These are phyloP conservation scores for Entomortierella parvispora DNA, from an alignment of 192 early-diverging fungal genomes.

Conservation along the genomic window DNA sequence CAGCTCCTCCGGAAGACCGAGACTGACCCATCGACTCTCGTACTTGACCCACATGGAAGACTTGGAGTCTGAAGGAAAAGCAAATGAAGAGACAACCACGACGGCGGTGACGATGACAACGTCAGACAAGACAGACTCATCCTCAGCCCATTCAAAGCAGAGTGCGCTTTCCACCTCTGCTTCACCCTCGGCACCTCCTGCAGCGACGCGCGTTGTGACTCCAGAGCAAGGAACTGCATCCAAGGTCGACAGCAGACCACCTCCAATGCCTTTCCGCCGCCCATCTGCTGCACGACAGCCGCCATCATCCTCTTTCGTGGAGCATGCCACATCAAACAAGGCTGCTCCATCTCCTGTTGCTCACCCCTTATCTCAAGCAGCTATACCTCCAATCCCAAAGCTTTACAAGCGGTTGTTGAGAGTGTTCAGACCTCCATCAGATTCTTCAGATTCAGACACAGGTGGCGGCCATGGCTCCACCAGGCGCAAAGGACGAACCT, in stretches of 20 bases:
- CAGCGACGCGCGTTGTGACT: too few relatives aligned
- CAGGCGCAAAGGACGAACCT: too few relatives aligned
- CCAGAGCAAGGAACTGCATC: too few relatives aligned
- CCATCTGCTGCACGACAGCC: too few relatives aligned
- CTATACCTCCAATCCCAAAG: slow-evolving; percentile 14
- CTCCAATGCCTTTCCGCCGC: too few relatives aligned
- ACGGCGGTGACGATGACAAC: neutral
- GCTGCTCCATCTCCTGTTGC: neutral
- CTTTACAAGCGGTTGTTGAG: slow-evolving; percentile 29
- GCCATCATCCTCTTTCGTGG: too few relatives aligned
- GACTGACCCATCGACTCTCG: slow-evolving; percentile 34
- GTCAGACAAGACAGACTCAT: neutral
- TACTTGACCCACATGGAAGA: slow-evolving; percentile 23
- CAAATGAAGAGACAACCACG: neutral
- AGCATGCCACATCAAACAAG: neutral
- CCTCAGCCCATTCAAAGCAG: too few relatives aligned
- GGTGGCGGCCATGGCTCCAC: neutral
- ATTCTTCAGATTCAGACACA: slow-evolving; percentile 20
- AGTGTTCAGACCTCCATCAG: slow-evolving; percentile 32
- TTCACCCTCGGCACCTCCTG: neutral
- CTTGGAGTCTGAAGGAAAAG: neutral
- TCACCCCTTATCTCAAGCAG: neutral
- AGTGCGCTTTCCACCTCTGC: neutral
- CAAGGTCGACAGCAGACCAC: neutral
- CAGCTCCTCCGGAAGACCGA: slow-evolving; percentile 3